Conservation (phyloP, 805 yeast species). For the Nakazawaea ishiwadae region DNA sequence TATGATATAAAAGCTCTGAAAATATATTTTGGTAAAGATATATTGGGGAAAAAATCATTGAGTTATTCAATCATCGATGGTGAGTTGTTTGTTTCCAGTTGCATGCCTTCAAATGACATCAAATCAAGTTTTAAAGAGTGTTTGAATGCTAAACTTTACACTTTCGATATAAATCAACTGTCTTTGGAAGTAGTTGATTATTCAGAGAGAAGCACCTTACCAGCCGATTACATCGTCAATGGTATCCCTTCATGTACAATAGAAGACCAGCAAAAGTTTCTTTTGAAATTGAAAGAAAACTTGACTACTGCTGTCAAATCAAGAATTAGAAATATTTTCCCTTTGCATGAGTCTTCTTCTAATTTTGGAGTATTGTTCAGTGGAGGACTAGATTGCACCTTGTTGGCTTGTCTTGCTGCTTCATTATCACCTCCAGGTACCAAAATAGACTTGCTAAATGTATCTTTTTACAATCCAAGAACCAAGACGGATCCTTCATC, state of each 20-base stretch:
- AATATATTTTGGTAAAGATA: slow-evolving; percentile 80
- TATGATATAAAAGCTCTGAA: slow-evolving; percentile 34
- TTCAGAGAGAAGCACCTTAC: slow-evolving; percentile 13
- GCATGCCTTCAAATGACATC: slow-evolving; percentile 28
- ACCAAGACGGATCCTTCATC: slow-evolving; percentile 51
- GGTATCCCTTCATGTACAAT: slow-evolving; percentile 5
- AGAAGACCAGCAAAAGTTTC: too few relatives aligned
- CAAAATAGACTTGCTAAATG: slow-evolving; percentile 78
- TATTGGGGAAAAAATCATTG: slow-evolving; percentile 76
- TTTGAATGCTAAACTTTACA: slow-evolving; percentile 43
- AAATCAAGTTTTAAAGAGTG: slow-evolving; percentile 46
- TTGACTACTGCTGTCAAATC: slow-evolving; percentile 36
- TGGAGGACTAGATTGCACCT: slow-evolving; percentile 93
- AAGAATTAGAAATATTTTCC: slow-evolving; percentile 60
- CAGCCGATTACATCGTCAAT: slow-evolving; percentile 16
- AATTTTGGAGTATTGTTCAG: slow-evolving; percentile 70
- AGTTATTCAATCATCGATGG: slow-evolving; percentile 32
- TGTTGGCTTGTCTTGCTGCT: slow-evolving; percentile 57
- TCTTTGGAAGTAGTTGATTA: slow-evolving; percentile 18
- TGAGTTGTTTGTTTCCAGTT: slow-evolving; percentile 45
- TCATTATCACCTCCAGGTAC: slow-evolving; percentile 24
- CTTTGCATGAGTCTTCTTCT: slow-evolving; percentile 36
- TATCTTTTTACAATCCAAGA: slow-evolving; percentile 88
- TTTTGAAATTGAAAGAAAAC: slow-evolving; percentile 19
- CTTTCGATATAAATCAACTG: slow-evolving; percentile 27